A percentile compares a stretch with the other conserved stretches of the same genome.
Evolutionary conservation across 2,329 filamentous ascomycete species (phyloP).

Genomic region (Dendryphion nanum): DNA sequence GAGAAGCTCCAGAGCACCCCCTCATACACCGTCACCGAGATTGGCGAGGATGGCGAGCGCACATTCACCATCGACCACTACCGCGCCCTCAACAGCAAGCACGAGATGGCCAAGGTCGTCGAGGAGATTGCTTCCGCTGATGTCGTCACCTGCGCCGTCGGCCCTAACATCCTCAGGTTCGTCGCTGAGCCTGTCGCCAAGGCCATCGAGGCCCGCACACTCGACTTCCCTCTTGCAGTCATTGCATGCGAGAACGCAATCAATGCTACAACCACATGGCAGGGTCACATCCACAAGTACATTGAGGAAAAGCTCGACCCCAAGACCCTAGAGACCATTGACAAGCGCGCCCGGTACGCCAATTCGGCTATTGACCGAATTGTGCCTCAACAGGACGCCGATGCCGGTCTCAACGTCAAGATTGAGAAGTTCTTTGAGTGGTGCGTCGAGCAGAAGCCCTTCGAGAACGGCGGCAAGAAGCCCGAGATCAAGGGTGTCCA

Average conservation of each 20-base stretch:
- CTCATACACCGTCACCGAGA: constrained; percentile 89
- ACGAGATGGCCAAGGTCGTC: constrained; percentile 76
- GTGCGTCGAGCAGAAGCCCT: constrained; percentile 89
- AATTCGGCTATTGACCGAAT: constrained; percentile 99
- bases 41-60: constrained; percentile 77
- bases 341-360: constrained; percentile 80
- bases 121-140: constrained; percentile 85
- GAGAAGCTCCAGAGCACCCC: constrained; percentile 70
- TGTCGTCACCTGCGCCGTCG: constrained; percentile 93
- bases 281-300: constrained; percentile 70
- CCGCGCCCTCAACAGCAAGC: constrained; percentile 92
- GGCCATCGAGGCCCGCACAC: constrained; percentile 75
- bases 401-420: constrained; percentile 82
- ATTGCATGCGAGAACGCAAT: constrained; percentile 99
- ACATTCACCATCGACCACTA: constrained; percentile 90
- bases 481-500: constrained; percentile 84
- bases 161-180: constrained; percentile 93
- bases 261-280: constrained; percentile 85
- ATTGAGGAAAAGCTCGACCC: constrained; percentile 66
- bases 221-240: constrained; percentile 71
- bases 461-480: constrained; percentile 63
- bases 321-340: constrained; percentile 65
- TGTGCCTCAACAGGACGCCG: constrained; percentile 81
- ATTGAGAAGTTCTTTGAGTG: constrained; percentile 99
- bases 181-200: constrained; percentile 95